Base-by-base conservation (phyloP, 305 asterid species). In the Coffea humblotiana region DNA sequence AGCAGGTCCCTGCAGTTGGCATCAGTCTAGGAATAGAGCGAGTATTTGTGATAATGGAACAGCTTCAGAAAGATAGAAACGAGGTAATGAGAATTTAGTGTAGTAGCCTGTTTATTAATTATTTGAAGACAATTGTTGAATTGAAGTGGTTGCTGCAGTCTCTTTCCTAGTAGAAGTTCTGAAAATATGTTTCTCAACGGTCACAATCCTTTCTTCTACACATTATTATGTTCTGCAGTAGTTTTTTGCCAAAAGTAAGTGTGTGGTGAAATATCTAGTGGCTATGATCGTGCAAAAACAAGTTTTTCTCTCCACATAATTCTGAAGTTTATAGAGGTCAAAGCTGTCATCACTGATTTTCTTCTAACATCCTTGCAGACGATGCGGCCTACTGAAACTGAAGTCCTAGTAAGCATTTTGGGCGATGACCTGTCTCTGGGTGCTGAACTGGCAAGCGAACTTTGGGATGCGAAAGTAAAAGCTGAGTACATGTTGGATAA, bases 11-110 rank as follows among this genome's bases (percentile, higher is more conserved):
- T 73, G 93, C 99, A 11, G 94, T 94, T 83, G 98, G 98, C 76
- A 88, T 94, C 84, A 94, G 99, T 87, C 85, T 95, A 79, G 99
- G 99, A 79, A 94, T 95, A 73, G 99, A 94, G 85, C 87, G 99
- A 77, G 99, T 92, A 12, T 92, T 95, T 84, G 83, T 91, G 72
- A 94, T 95, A 78, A 86, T 94, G 98, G 97, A 95, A 87, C 97
- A 91, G 81, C 87, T 85, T 80, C 93, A 90, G 76, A 85, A 89
- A 69, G 94, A 91, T 80, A 87, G 77, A 79, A 88, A 90, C 78
- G 92, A 89, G 97, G 99, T 92, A 78, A 80, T 18, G n/a, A 65
- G 56, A 74, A 58, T 80, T 78, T 35, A 45, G 48, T 12, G 52
- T 21, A 19, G 35, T 45, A 63, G 13, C 74, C 40, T 52, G 18